Conservation (phyloP, 768 basidiomycete species). For the Psilocybe azurescens region DNA sequence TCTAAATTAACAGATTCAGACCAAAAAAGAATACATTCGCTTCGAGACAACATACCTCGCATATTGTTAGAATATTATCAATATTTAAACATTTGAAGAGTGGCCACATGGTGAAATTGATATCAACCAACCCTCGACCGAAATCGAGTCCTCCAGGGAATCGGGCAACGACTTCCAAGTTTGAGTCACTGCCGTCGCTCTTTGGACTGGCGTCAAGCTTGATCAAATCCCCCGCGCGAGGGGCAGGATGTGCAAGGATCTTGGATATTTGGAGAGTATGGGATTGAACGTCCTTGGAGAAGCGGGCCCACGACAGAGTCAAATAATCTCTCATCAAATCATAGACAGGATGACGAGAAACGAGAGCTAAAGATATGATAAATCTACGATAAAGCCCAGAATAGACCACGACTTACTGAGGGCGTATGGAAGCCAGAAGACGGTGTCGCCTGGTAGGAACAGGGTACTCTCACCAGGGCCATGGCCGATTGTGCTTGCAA, state of each 20-base stretch:
- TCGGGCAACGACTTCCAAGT: conserved; percentile 84
- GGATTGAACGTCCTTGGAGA: conserved; percentile 92
- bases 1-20: conserved; percentile 42
- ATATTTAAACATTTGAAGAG: conserved; percentile 92
- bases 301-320: conserved; percentile 94
- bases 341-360: conserved; percentile 93
- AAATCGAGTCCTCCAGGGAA: conserved; percentile 96
- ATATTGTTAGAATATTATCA: conserved; percentile 91
- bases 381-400: not conserved
- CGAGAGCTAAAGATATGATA: conserved; percentile 59
- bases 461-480: conserved; percentile 88
- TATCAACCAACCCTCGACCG: conserved; percentile 87
- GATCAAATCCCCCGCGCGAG: conserved; percentile 85
- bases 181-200: conserved; percentile 53
- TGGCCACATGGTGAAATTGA: conserved; percentile 98
- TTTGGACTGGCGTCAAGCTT: conserved; percentile 83
- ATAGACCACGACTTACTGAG: conserved; percentile 62
- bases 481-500: conserved; percentile 79
- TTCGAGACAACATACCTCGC: conserved; percentile 63
- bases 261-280: conserved; percentile 91
- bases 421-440: conserved; percentile 95
- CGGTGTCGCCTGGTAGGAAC: conserved; percentile 87
- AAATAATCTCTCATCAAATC: conserved; percentile 95
- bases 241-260: conserved; percentile 86
- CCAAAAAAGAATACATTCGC: not conserved